Base-by-base conservation (phyloP, 352 stramenopile genomes). In the Globisporangium takayamanum region DNA sequence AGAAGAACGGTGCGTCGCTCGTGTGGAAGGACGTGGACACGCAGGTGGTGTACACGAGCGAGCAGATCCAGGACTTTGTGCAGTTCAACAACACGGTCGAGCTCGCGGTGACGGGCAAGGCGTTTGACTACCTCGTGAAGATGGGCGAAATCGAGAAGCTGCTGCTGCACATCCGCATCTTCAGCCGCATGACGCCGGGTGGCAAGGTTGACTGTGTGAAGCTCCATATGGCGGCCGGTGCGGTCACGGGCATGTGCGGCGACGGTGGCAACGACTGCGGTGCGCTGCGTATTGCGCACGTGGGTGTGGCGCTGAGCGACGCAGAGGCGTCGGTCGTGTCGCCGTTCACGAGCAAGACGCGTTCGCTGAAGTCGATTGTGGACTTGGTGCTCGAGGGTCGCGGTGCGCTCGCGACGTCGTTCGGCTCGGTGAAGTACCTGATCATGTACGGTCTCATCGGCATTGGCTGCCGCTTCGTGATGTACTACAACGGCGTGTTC, bases 221-320 rank as follows among this genome's bases (percentile, higher is more conserved):
- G 56, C 72, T 83, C 20, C 74, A 86, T 67, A 90, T 89, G 66
- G 62, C 55, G 8, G 67, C 69, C 1, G 83, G 83, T 36, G 76
- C 73, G 2, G 80, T 94, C 8, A 89, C 78, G 10, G 81, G 78
- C 8, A 94, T 94, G 85, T 92, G 83, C 39, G 85, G 85, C 47
- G 85, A 94, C 50, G 85, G 85, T 45, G 88, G 88, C 14, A 98
- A 98, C 63, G 91, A 98, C 59, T 97, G 88, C 60, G 91, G 91
- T 57, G 89, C 89, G 30, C 67, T 98, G 15, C 91, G 89, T 64
- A 87, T 92, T 33, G 89, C 91, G 15, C 89, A 97, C 71, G 87
- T 96, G 18, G 89, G 89, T 49, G 76, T 97, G 37, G 89, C 92
- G 15, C 70, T 98, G 22, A 97, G 87, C 46, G 82, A 95, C 57